These are phyloP conservation scores for Hyaloscypha finlandica DNA, from an alignment of 495 filamentous ascomycete genomes.

Conservation along the genomic window DNA sequence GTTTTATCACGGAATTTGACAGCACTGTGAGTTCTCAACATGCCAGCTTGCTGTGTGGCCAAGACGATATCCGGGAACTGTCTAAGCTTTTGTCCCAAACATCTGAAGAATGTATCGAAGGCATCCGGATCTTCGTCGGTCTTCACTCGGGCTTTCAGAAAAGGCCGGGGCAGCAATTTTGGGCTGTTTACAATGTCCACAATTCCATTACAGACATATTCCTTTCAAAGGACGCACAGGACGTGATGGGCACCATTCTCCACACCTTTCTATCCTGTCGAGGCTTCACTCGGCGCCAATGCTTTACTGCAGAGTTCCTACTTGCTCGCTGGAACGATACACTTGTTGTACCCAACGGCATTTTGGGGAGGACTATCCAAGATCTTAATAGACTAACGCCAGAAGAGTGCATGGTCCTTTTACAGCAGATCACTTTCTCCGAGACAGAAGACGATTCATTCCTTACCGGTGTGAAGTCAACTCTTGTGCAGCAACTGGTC, in stretches of 20 bases:
- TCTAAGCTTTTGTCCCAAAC: constrained; percentile 13
- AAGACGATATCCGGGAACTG: neutral
- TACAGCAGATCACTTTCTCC: neutral
- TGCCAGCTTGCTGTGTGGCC: neutral
- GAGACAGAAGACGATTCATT: neutral
- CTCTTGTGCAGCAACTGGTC: neutral
- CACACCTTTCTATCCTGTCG: constrained; percentile 59
- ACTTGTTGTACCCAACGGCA: constrained; percentile 36
- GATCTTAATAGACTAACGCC: constrained; percentile 58
- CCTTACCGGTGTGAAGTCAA: neutral
- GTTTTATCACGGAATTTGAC: neutral
- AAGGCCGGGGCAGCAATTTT: constrained; percentile 51
- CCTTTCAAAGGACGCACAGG: constrained; percentile 55
- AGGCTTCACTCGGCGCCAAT: constrained; percentile 49
- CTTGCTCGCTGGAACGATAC: constrained; percentile 44
- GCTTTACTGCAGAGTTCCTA: constrained; percentile 52
- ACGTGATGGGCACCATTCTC: constrained; percentile 51
- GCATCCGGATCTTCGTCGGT: constrained; percentile 37
- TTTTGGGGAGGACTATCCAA: constrained; percentile 47
- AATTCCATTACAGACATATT: constrained; percentile 46
- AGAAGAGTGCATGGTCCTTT: constrained; percentile 49
- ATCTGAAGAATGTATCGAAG: constrained; percentile 8
- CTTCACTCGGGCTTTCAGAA: constrained; percentile 59
- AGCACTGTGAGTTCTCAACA: neutral
- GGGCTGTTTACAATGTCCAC: constrained; percentile 53